phyloP scores from a whole-genome alignment of 805 yeast species.

The Saturnispora galanensis region DNA sequence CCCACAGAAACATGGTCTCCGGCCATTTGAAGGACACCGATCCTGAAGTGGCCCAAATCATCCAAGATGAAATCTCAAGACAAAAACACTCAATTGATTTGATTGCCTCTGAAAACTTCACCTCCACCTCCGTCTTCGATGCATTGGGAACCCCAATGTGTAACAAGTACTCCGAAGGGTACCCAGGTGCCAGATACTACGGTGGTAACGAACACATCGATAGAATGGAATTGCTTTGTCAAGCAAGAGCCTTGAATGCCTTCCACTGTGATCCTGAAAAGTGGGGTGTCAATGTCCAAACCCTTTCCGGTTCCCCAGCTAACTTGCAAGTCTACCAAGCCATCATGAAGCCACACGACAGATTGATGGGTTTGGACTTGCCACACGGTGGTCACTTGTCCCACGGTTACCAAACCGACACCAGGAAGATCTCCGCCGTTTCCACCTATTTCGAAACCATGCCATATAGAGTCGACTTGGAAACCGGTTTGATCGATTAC shows the following conservation, averaged over 20 bases:
- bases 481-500: constrained; percentile 87
- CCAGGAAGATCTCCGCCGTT: constrained; percentile 81
- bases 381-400: constrained; percentile 98
- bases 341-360: constrained; percentile 76
- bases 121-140: constrained; percentile 91
- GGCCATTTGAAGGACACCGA: constrained; percentile 58
- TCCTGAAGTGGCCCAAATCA: constrained; percentile 75
- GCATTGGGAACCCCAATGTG: constrained; percentile 93
- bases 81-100: constrained; percentile 87
- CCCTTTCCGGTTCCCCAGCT: constrained; percentile 95
- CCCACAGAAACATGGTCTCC: constrained; percentile 58
- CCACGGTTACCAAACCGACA: constrained; percentile 90
- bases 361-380: constrained; percentile 94
- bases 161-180: constrained; percentile 96
- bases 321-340: constrained; percentile 90
- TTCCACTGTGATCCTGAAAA: constrained; percentile 63
- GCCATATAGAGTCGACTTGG: constrained; percentile 87
- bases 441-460: constrained; percentile 94
- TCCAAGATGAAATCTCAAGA: constrained; percentile 68
- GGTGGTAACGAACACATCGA: constrained; percentile 97
- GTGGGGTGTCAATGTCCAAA: constrained; percentile 98
- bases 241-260: constrained; percentile 81
- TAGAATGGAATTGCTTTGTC: constrained; percentile 82
- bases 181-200: constrained; percentile 95
- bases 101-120: constrained; percentile 94